A percentile compares a stretch with the other conserved stretches of the same genome.
Conservation (phyloP, 768 basidiomycete genomes). For the Tylopilus cervinicoccineus region DNA sequence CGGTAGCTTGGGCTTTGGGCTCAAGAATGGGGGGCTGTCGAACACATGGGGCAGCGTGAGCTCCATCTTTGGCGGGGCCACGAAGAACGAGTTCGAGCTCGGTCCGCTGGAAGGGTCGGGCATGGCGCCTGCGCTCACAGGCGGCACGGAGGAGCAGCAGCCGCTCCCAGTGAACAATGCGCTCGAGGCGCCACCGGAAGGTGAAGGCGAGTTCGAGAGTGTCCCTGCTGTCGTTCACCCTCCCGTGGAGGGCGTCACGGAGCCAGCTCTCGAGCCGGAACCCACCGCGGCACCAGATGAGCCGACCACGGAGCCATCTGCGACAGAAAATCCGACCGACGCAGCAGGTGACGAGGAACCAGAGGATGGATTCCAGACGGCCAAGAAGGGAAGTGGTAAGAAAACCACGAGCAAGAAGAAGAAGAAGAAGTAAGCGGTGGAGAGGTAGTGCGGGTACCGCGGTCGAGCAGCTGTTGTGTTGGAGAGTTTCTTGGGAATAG, state of each 20-base stretch:
- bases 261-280: not conserved
- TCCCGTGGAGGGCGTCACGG: not conserved
- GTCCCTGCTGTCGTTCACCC: not conserved
- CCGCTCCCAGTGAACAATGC: not conserved
- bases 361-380: not conserved
- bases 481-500: not conserved
- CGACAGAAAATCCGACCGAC: slow-evolving; percentile 11
- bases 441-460: slow-evolving; percentile 1
- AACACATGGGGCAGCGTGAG: not conserved
- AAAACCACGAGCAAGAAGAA: slow-evolving; percentile 11
- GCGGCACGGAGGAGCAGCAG: not conserved
- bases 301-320: slow-evolving; percentile 1
- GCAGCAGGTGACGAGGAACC: slow-evolving; percentile 5
- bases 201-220: not conserved
- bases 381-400: not conserved
- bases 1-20: not conserved
- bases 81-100: slow-evolving; percentile 1
- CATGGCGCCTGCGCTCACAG: not conserved
- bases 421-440: slow-evolving; percentile 8
- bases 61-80: slow-evolving; percentile 6
- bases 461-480: not conserved
- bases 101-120: not conserved
- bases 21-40: not conserved
- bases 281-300: not conserved
- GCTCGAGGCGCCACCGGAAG: not conserved